Percentiles rank a stretch among this genome's conserved stretches.
Conservation (phyloP, 306 rosid genomes). For the Prunus salicina region DNA sequence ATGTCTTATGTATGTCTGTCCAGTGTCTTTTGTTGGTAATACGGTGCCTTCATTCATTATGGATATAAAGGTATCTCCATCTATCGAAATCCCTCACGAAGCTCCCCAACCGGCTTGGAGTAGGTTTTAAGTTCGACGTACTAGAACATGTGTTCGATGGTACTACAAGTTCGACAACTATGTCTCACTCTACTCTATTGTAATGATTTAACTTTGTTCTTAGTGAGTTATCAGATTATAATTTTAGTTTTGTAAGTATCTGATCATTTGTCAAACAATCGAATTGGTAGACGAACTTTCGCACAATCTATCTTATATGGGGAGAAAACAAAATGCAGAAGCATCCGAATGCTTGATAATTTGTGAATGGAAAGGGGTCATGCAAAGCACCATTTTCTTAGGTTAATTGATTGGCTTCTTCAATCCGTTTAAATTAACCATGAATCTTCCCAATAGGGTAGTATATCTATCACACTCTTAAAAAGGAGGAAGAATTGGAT, state of each 20-base stretch:
- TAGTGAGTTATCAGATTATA: no score
- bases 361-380: not conserved
- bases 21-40: no score
- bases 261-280: not conserved
- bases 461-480: not conserved
- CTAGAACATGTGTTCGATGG: no score
- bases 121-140: no score
- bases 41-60: no score
- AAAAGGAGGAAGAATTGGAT: not conserved
- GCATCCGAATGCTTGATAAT: not conserved
- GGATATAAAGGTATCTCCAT: no score
- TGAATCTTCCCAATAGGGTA: not conserved
- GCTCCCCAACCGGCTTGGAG: no score
- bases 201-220: no score
- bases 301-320: not conserved
- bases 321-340: not conserved
- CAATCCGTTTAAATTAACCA: not conserved
- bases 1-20: not conserved
- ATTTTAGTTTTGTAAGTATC: no score
- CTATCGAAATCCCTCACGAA: no score
- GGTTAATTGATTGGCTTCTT: not conserved
- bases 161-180: no score
- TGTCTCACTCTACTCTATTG: no score
- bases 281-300: not conserved
- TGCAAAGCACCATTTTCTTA: not conserved